phyloP scores from a whole-genome alignment of 805 yeast genomes.

The Saturnispora silvae region DNA sequence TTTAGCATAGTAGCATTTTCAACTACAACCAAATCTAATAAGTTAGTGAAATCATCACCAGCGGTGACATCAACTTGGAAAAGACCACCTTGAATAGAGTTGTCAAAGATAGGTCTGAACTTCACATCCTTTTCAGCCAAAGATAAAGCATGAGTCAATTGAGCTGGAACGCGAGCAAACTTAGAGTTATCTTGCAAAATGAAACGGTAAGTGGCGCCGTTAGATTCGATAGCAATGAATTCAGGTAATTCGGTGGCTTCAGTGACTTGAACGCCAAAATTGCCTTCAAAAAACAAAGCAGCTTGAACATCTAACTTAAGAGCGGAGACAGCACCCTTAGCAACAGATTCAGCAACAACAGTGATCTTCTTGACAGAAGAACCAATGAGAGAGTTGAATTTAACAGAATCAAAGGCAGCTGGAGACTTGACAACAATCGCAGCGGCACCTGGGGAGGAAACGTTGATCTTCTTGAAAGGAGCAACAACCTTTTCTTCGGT shows the following conservation, averaged over 20 bases:
- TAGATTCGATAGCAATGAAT: conserved; percentile 22
- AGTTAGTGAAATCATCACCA: conserved; percentile 32
- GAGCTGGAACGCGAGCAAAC: conserved; percentile 46
- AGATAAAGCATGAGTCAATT: conserved; percentile 59
- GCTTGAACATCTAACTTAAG: conserved; percentile 68
- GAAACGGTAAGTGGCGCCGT: conserved; percentile 36
- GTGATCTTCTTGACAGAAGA: conserved; percentile 45
- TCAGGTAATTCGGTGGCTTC: conserved; percentile 31
- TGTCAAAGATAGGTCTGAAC: conserved; percentile 62
- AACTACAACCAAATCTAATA: conserved; percentile 56
- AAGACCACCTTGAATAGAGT: conserved; percentile 59
- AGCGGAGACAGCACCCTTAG: conserved; percentile 24
- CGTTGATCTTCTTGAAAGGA: conserved; percentile 34
- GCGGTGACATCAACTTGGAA: conserved; percentile 52
- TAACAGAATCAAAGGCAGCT: conserved; percentile 60
- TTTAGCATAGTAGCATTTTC: conserved; percentile 47
- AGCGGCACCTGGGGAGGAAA: conserved; percentile 25
- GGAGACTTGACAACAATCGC: conserved; percentile 73
- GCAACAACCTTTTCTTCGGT: conserved; percentile 47
- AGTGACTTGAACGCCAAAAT: conserved; percentile 32
- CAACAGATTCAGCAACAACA: conserved; percentile 50
- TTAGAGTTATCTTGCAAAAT: conserved; percentile 62
- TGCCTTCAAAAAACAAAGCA: conserved; percentile 45
- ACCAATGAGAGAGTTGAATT: conserved; percentile 53
- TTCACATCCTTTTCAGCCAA: conserved; percentile 44